Evolutionary conservation across 176 grass and related monocot genomes (phyloP).

Genomic region (Olyra latifolia): DNA sequence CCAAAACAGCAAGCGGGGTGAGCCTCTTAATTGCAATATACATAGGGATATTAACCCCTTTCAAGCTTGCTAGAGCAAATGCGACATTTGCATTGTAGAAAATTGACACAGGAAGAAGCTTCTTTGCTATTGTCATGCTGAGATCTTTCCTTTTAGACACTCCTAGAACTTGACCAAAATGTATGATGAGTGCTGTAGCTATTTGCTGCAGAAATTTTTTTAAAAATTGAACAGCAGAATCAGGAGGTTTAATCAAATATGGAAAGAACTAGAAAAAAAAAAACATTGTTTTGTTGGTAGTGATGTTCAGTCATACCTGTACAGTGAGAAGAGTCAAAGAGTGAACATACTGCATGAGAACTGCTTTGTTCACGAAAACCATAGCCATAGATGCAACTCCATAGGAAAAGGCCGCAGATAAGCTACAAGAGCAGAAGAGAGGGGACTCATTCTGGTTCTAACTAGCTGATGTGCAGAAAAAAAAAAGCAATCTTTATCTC

Average conservation of each 20-base stretch:
- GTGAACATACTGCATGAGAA: conserved; percentile 91
- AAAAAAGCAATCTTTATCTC: not conserved
- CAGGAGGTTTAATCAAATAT: conserved; percentile 18
- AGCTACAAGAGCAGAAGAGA: conserved; percentile 47
- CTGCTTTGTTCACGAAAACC: conserved; percentile 98
- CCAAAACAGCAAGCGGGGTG: conserved; percentile 90
- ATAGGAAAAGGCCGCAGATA: conserved; percentile 83
- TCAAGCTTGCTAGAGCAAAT: conserved; percentile 94
- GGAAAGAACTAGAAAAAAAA: not conserved
- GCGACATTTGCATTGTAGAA: conserved; percentile 99
- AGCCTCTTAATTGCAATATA: conserved; percentile 98
- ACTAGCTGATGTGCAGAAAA: not conserved
- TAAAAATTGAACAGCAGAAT: not conserved
- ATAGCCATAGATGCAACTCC: conserved; percentile 89
- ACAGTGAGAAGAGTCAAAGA: conserved; percentile 96
- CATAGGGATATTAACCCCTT: conserved; percentile 98
- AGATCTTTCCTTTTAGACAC: conserved; percentile 79
- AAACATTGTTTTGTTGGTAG: not conserved
- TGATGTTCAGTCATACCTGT: conserved; percentile 51
- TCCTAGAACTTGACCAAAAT: conserved; percentile 64
- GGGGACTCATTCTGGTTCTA: conserved; percentile 3
- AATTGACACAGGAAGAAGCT: conserved; percentile 81
- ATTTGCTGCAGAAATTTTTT: conserved; percentile 86
- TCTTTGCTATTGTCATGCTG: conserved; percentile 65
- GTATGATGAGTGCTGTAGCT: conserved; percentile 74